Conservation (phyloP, 2,329 filamentous ascomycete species). For the Thielaviopsis punctulata region DNA sequence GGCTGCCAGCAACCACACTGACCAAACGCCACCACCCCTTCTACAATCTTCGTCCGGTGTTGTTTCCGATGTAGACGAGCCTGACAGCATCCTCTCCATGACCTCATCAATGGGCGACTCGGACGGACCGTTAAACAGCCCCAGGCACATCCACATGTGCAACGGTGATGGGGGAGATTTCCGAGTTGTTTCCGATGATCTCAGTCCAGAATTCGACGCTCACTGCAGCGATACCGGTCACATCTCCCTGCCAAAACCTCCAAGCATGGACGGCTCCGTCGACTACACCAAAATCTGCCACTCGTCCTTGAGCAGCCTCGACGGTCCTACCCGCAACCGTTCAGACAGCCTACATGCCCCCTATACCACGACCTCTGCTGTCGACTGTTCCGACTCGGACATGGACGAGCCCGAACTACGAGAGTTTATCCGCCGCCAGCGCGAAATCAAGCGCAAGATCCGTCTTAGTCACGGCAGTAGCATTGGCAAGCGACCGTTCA, state of each 20-base stretch:
- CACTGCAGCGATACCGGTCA: not conserved
- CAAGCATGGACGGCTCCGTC: conserved; percentile 21
- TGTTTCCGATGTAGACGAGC: not conserved
- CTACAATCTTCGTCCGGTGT: not conserved
- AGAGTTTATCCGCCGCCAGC: conserved; percentile 18
- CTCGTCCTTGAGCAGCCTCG: no score
- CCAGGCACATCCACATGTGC: not conserved
- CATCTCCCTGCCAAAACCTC: not conserved
- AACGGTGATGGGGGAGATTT: not conserved
- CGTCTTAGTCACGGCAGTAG: conserved; percentile 35
- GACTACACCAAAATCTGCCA: no score
- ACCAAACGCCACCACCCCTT: no score
- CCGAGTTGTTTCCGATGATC: not conserved
- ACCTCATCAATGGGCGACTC: not conserved
- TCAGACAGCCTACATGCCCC: conserved; percentile 19
- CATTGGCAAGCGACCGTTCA: conserved; percentile 36
- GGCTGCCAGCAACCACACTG: not conserved
- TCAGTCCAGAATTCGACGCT: not conserved
- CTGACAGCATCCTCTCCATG: not conserved
- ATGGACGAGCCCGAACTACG: conserved; percentile 37
- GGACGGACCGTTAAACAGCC: not conserved
- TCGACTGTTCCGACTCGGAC: conserved; percentile 26
- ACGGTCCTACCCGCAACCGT: conserved; percentile 25
- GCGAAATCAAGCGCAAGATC: conserved; percentile 26
- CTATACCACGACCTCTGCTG: conserved; percentile 21